Percentiles rank a stretch among this genome's conserved stretches.
These are phyloP conservation scores for Exophiala alcalophila DNA, from an alignment of 2,329 filamentous ascomycete genomes.

Conservation along the genomic window DNA sequence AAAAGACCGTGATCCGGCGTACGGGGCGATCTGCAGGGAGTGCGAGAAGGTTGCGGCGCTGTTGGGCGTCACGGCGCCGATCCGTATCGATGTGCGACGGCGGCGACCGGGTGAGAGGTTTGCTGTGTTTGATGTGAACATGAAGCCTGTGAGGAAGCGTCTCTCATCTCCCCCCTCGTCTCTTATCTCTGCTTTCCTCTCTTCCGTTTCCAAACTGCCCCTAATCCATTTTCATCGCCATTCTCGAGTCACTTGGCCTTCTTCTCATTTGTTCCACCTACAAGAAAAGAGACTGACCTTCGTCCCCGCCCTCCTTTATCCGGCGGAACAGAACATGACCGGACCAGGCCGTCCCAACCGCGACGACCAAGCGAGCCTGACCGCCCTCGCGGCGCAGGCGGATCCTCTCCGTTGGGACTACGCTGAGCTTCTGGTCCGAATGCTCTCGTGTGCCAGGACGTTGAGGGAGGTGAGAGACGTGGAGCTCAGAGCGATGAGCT, in stretches of 20 bases:
- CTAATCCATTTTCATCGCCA: too few species aligned
- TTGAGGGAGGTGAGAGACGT: conserved; percentile 4
- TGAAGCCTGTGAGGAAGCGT: conserved; percentile 47
- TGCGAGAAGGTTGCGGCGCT: conserved; percentile 43
- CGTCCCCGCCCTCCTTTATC: neutral
- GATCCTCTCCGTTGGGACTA: conserved; percentile 50
- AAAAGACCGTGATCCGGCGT: conserved; percentile 34
- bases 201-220: too few species aligned
- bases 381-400: conserved; percentile 43
- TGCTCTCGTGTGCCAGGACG: conserved; percentile 34
- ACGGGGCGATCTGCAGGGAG: conserved; percentile 37
- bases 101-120: conserved; percentile 37
- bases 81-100: conserved; percentile 49
- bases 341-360: conserved; percentile 48
- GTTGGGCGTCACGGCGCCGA: conserved; percentile 44
- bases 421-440: conserved; percentile 37
- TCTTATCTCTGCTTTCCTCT: too few species aligned
- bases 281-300: too few species aligned
- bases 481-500: too few species aligned
- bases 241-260: too few species aligned
- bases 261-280: too few species aligned
- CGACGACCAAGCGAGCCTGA: conserved; percentile 50
- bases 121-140: conserved; percentile 52
- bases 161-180: too few species aligned
- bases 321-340: conserved; percentile 43